Percentiles rank a stretch among this genome's conserved stretches.
These are phyloP conservation scores for Cladosporium colombiae DNA, from an alignment of 2,329 filamentous ascomycete genomes.

Conservation along the genomic window DNA sequence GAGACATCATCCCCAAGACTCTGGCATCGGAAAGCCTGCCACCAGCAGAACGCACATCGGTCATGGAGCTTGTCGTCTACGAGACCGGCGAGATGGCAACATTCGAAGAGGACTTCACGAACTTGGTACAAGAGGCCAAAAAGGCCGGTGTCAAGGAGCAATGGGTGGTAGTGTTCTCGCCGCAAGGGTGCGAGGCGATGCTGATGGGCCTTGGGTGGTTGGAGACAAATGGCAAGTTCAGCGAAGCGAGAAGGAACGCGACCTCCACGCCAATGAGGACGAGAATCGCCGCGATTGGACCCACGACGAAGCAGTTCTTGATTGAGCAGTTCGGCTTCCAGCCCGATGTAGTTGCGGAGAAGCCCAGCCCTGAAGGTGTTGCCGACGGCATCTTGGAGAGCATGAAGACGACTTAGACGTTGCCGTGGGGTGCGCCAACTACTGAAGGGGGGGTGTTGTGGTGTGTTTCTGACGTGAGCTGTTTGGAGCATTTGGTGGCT, in stretches of 20 bases:
- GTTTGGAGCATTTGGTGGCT: constrained; percentile 15
- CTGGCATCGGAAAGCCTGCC: constrained; percentile 62
- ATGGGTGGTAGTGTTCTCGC: constrained; percentile 75
- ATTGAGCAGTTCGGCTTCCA: constrained; percentile 63
- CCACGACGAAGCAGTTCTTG: constrained; percentile 82
- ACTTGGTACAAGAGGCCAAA: constrained; percentile 46
- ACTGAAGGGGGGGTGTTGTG: neutral
- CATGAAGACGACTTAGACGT: neutral
- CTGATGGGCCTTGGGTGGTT: constrained; percentile 54
- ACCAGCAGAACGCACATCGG: constrained; percentile 56
- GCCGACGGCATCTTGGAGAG: constrained; percentile 7
- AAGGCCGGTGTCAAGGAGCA: constrained; percentile 42
- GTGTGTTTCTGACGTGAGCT: neutral
- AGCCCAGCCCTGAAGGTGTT: constrained; percentile 76
- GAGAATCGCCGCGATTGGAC: constrained; percentile 84
- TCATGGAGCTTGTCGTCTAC: constrained; percentile 83
- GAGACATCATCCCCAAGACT: constrained; percentile 85
- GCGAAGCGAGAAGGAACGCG: constrained; percentile 61
- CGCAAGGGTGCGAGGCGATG: constrained; percentile 63
- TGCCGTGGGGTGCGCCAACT: neutral
- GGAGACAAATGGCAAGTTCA: constrained; percentile 43
- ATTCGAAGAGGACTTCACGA: constrained; percentile 69
- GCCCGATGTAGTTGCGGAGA: constrained; percentile 77
- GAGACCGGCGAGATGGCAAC: constrained; percentile 79
- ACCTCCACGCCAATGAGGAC: constrained; percentile 91